These are phyloP conservation scores for Sclerotinia nivalis DNA, from an alignment of 2,329 filamentous ascomycete genomes.

Conservation along the genomic window DNA sequence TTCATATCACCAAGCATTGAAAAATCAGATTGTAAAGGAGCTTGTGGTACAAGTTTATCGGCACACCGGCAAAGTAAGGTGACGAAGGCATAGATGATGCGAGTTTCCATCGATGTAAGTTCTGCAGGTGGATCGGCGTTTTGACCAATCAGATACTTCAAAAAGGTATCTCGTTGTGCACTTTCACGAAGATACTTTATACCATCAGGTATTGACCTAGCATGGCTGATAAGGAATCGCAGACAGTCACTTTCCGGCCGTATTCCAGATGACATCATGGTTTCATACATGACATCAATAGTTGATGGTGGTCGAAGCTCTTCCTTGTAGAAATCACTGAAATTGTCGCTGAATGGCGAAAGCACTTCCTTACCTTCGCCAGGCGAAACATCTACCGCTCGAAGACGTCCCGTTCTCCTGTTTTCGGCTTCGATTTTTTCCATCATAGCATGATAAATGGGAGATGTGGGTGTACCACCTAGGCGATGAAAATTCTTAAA, in stretches of 20 bases:
- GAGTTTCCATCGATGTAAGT: constrained; percentile 28
- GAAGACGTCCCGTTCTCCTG: constrained; percentile 33
- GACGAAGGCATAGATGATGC: constrained; percentile 54
- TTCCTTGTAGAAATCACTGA: constrained; percentile 64
- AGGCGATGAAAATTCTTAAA: constrained; percentile 42
- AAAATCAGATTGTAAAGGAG: background rate
- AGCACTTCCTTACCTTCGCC: constrained; percentile 61
- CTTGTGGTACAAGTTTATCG: constrained; percentile 36
- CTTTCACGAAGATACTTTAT: constrained; percentile 53
- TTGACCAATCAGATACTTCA: constrained; percentile 29
- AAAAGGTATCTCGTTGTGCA: constrained; percentile 28
- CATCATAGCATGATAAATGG: constrained; percentile 62
- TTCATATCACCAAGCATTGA: background rate
- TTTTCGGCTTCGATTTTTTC: constrained; percentile 51
- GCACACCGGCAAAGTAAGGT: constrained; percentile 47
- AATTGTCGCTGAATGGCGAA: constrained; percentile 57
- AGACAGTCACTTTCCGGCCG: constrained; percentile 53
- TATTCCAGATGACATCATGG: constrained; percentile 55
- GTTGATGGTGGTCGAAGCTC: constrained; percentile 59
- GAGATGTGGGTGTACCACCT: constrained; percentile 43
- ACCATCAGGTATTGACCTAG: constrained; percentile 50
- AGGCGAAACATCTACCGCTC: constrained; percentile 46
- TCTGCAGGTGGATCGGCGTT: constrained; percentile 19
- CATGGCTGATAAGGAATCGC: constrained; percentile 55
- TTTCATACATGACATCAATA: constrained; percentile 57